Evolutionary conservation across 164 flowering plant species (phyloP).

Genomic region (Stephania yunnanensis): DNA sequence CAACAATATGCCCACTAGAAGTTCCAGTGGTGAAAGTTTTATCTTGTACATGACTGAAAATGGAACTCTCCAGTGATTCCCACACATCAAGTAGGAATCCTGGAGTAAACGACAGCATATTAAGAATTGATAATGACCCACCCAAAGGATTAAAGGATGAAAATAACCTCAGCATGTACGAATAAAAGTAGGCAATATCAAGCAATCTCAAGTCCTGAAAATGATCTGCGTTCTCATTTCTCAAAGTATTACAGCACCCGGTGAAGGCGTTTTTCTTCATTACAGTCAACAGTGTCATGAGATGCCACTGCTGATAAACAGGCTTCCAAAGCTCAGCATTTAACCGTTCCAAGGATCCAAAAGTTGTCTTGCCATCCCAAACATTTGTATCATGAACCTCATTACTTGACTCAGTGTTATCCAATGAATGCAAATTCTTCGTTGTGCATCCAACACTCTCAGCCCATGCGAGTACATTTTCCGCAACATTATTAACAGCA

Average conservation of each 20-base stretch:
- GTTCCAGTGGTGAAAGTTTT: constrained; percentile 18
- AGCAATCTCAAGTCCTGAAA: constrained; percentile 38
- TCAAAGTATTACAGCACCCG: constrained; percentile 8
- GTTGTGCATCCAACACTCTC: constrained; percentile 31
- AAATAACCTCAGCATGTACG: constrained; percentile 66
- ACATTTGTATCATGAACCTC: constrained; percentile 15
- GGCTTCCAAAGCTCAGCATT: constrained; percentile 59
- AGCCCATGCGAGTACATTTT: constrained; percentile 43
- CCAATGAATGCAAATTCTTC: constrained; percentile 24
- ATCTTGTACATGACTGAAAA: constrained; percentile 33
- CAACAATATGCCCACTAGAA: constrained; percentile 22
- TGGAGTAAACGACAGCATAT: constrained; percentile 88
- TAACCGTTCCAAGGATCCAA: constrained; percentile 31
- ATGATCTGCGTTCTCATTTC: constrained; percentile 8
- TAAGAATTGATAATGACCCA: constrained; percentile 74
- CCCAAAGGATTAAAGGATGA: constrained; percentile 45
- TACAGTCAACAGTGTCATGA: constrained; percentile 46
- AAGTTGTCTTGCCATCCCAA: constrained; percentile 21
- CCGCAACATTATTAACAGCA: constrained; percentile 46
- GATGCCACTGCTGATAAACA: constrained; percentile 88
- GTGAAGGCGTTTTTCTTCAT: constrained; percentile 25
- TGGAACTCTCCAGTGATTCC: constrained; percentile 47
- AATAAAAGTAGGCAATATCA: constrained; percentile 65
- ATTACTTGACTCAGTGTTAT: constrained; percentile 19
- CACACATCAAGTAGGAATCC: constrained; percentile 68